phyloP scores from a whole-genome alignment of 371 early-diverging fungal genomes.

The Capillidium rhysosporum region DNA sequence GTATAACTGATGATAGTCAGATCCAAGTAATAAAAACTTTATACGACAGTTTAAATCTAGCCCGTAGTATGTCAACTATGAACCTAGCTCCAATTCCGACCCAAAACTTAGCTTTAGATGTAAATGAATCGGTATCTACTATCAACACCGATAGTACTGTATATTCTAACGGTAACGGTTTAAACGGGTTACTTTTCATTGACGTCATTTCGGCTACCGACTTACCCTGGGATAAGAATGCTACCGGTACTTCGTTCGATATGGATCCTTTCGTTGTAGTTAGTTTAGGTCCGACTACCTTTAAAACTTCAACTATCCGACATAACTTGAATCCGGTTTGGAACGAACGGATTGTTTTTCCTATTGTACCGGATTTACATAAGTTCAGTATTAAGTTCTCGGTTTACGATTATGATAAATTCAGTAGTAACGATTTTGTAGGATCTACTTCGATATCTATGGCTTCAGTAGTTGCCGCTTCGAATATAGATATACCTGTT shows the following conservation, averaged over 20 bases:
- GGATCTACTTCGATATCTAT: conserved; percentile 28
- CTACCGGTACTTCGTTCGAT: conserved; percentile 41
- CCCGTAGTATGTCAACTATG: neutral
- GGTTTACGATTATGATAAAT: conserved; percentile 58
- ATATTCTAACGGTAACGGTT: conserved; percentile 15
- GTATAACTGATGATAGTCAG: neutral
- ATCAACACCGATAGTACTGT: conserved; percentile 10
- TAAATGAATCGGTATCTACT: neutral
- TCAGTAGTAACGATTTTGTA: conserved; percentile 46
- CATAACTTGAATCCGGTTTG: conserved; percentile 44
- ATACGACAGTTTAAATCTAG: neutral
- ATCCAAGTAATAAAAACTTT: neutral
- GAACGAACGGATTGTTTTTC: conserved; percentile 45
- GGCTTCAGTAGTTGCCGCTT: conserved; percentile 10
- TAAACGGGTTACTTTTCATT: conserved; percentile 29
- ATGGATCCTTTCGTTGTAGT: conserved; percentile 73
- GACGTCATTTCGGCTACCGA: conserved; percentile 37
- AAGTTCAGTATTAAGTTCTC: conserved; percentile 41
- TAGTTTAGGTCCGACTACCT: conserved; percentile 42
- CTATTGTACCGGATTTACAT: conserved; percentile 27
- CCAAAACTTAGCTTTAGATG: neutral
- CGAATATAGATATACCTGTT: conserved; percentile 4
- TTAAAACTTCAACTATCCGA: conserved; percentile 37
- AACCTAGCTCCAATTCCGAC: neutral
- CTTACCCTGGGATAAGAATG: conserved; percentile 32